These are phyloP conservation scores for Chrysochromulina tobinii DNA, from an alignment of 78 protist species.

Conservation along the genomic window DNA sequence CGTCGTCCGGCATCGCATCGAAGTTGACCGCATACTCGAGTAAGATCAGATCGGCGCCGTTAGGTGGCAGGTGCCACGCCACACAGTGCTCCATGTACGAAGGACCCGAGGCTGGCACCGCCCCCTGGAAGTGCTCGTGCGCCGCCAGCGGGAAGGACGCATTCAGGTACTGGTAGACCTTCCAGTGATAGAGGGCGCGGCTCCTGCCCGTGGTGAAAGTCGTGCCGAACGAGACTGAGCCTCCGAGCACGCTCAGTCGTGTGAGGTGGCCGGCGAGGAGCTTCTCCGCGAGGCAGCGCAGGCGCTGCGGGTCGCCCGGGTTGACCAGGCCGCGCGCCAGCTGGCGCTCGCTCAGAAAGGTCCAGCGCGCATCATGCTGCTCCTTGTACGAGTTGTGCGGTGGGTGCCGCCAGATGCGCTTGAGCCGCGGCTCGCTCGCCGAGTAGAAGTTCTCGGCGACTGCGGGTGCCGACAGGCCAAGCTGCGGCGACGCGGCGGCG, in stretches of 20 bases:
- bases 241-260: constrained; percentile 1
- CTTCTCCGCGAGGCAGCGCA: not conserved
- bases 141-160: not conserved
- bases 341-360: not conserved
- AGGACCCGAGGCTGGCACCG: constrained; percentile 2
- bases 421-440: not conserved
- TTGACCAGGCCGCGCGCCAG: not conserved
- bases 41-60: not conserved
- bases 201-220: not conserved
- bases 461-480: not conserved
- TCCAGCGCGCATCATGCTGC: not conserved
- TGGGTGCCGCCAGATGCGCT: not conserved
- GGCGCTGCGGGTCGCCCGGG: not conserved
- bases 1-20: not conserved
- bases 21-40: constrained; percentile 24
- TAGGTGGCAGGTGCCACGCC: not conserved
- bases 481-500: not conserved
- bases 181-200: constrained; percentile 7
- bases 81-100: constrained; percentile 20
- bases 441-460: not conserved
- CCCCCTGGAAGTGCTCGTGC: constrained; percentile 23
- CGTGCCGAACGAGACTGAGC: constrained; percentile 26
- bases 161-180: not conserved
- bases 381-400: not conserved
- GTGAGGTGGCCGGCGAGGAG: not conserved